Evolutionary conservation across 352 stramenopile genomes (phyloP).

Genomic region (Phytophthora nicotianae): DNA sequence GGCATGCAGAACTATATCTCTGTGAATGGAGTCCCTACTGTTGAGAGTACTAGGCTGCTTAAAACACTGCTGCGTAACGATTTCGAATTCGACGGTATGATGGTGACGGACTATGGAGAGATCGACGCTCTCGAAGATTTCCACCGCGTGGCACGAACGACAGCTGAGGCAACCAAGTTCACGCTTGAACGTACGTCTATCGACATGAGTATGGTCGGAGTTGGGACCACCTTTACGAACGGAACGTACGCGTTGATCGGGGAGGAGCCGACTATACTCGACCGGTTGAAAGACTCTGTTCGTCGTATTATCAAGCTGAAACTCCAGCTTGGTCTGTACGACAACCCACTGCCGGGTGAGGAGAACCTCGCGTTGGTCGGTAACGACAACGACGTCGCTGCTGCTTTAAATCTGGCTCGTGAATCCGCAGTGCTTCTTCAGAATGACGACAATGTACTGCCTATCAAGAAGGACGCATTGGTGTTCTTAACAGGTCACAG

Average conservation of each 20-base stretch:
- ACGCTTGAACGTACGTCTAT: constrained; percentile 72
- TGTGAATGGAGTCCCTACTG: constrained; percentile 86
- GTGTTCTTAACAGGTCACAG: too few relatives aligned
- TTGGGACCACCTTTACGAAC: constrained; percentile 46
- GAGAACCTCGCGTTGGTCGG: constrained; percentile 50
- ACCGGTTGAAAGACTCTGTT: constrained; percentile 54
- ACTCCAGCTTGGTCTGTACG: constrained; percentile 61
- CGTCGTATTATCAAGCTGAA: constrained; percentile 70
- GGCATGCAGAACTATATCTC: constrained; percentile 94
- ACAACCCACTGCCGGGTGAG: constrained; percentile 52
- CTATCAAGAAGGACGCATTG: too few relatives aligned
- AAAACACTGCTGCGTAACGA: constrained; percentile 72
- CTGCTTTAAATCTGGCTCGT: constrained; percentile 53
- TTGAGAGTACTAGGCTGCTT: constrained; percentile 72
- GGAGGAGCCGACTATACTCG: constrained; percentile 28
- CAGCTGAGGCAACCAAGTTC: constrained; percentile 59
- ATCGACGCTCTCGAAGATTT: constrained; percentile 79
- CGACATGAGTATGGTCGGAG: constrained; percentile 90
- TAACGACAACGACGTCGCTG: constrained; percentile 42
- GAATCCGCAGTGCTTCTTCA: constrained; percentile 51
- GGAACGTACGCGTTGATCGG: constrained; percentile 39
- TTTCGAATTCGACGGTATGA: constrained; percentile 76
- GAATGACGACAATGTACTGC: constrained; percentile 27
- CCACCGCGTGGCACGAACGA: constrained; percentile 42
- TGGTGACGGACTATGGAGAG: constrained; percentile 92